Conservation (phyloP, 768 basidiomycete genomes). For the Paxillus ammoniavirescens region DNA sequence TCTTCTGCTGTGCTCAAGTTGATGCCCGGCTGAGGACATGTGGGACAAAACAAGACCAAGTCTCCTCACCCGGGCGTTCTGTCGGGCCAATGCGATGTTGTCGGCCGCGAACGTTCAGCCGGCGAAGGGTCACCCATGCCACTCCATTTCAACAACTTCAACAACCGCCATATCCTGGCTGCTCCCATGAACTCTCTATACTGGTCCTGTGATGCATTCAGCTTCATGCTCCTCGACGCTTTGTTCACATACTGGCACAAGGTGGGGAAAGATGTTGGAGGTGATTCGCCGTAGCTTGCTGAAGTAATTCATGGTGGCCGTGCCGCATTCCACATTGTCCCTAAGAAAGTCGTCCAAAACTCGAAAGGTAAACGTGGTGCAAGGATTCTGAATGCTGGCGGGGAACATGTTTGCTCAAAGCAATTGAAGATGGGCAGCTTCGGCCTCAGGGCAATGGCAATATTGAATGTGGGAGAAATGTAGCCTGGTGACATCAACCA, state of each 20-base stretch:
- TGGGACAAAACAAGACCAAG: conserved; percentile 17
- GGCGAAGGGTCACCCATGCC: not conserved
- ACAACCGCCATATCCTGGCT: conserved; percentile 12
- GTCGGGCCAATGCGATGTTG: not conserved
- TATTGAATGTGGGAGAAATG: too few species aligned
- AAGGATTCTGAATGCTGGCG: too few species aligned
- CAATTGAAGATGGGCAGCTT: too few species aligned
- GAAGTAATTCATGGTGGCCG: not conserved
- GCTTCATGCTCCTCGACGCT: too few species aligned
- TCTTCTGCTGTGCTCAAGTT: too few species aligned
- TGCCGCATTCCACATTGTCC: conserved; percentile 20
- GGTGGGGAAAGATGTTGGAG: not conserved
- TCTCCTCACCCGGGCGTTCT: too few species aligned
- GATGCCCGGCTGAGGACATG: conserved; percentile 25
- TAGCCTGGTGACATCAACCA: too few species aligned
- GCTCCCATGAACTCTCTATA: conserved; percentile 18
- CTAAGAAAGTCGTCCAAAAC: conserved; percentile 18
- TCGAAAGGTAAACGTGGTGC: conserved; percentile 9
- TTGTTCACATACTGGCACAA: not conserved
- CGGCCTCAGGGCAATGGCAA: too few species aligned
- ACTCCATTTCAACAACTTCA: conserved; percentile 21
- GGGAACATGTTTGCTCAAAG: too few species aligned
- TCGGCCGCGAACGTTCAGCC: too few species aligned
- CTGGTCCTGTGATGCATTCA: conserved; percentile 2
- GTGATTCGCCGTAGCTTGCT: not conserved